These are phyloP conservation scores for Lepidium sativum DNA, from an alignment of 345 rosid species.

Conservation along the genomic window DNA sequence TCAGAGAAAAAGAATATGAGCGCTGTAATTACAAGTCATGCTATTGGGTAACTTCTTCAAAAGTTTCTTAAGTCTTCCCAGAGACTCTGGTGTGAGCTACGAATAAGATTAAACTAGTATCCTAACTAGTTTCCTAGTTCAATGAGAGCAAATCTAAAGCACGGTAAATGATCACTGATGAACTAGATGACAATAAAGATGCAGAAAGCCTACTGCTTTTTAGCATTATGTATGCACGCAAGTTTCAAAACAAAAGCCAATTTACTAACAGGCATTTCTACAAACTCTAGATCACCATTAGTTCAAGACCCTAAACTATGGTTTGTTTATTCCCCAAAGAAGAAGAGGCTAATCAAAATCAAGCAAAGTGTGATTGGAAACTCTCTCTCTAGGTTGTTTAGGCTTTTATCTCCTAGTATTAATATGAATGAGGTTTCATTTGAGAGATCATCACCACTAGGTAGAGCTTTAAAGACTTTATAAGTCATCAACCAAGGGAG, in stretches of 20 bases:
- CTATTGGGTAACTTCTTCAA: slow-evolving; percentile 4
- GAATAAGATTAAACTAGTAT: background rate
- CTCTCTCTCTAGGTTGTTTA: background rate
- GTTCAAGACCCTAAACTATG: background rate
- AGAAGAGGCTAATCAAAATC: background rate
- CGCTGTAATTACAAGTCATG: background rate
- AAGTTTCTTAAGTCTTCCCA: slow-evolving; percentile 1
- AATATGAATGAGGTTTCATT: background rate
- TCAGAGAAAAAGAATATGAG: slow-evolving; percentile 3
- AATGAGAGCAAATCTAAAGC: background rate
- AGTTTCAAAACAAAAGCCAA: background rate
- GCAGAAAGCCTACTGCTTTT: background rate
- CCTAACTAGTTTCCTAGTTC: slow-evolving; percentile 9
- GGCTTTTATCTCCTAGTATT: background rate
- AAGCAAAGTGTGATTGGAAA: slow-evolving; percentile 2
- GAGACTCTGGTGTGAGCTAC: background rate
- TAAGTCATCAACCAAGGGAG: background rate
- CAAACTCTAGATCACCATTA: background rate
- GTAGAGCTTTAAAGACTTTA: background rate
- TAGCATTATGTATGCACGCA: background rate
- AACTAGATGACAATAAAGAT: background rate
- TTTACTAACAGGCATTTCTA: background rate
- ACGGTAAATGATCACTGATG: background rate
- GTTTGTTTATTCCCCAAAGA: background rate
- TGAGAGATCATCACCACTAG: background rate